Percentiles rank a stretch among this genome's conserved stretches.
Evolutionary conservation across 2,329 filamentous ascomycete genomes (phyloP).

Genomic region (Alternaria sp.): DNA sequence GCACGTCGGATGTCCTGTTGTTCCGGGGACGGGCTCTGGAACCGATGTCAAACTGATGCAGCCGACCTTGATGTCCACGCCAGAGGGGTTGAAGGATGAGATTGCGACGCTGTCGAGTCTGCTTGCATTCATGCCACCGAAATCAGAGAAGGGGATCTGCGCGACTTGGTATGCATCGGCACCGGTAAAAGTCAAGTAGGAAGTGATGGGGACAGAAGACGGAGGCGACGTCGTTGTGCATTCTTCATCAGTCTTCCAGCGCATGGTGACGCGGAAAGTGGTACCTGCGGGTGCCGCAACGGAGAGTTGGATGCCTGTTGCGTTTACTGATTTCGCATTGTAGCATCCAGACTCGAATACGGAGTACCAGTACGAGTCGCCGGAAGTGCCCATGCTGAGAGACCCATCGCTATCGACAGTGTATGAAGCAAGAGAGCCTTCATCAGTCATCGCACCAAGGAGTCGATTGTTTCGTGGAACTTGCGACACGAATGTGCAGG

Average conservation of each 20-base stretch:
- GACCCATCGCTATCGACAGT: constrained; percentile 10
- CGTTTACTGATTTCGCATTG: constrained; percentile 11
- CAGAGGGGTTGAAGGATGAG: constrained; percentile 5
- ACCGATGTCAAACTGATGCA: constrained; percentile 13
- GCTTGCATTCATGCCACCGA: constrained; percentile 14
- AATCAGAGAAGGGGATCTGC: constrained; percentile 15
- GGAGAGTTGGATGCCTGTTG: constrained; percentile 12
- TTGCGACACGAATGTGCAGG: constrained; percentile 10
- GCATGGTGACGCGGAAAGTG: constrained; percentile 10
- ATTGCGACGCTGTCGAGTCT: constrained; percentile 15
- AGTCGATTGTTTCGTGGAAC: constrained; percentile 9
- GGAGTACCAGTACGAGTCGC: constrained; percentile 14
- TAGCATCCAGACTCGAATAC: constrained; percentile 9
- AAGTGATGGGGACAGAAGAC: constrained; percentile 5
- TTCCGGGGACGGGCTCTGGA: neutral
- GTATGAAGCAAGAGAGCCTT: constrained; percentile 13
- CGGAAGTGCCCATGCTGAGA: neutral
- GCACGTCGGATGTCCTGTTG: neutral
- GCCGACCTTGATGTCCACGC: constrained; percentile 4
- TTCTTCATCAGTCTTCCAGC: constrained; percentile 12
- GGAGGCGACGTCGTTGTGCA: constrained; percentile 9
- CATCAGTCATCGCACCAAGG: constrained; percentile 9
- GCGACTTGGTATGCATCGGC: constrained; percentile 10
- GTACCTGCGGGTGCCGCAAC: constrained; percentile 11
- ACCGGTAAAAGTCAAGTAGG: constrained; percentile 5